Base-by-base conservation (phyloP, 768 basidiomycete species). In the Lactarius sp. region DNA sequence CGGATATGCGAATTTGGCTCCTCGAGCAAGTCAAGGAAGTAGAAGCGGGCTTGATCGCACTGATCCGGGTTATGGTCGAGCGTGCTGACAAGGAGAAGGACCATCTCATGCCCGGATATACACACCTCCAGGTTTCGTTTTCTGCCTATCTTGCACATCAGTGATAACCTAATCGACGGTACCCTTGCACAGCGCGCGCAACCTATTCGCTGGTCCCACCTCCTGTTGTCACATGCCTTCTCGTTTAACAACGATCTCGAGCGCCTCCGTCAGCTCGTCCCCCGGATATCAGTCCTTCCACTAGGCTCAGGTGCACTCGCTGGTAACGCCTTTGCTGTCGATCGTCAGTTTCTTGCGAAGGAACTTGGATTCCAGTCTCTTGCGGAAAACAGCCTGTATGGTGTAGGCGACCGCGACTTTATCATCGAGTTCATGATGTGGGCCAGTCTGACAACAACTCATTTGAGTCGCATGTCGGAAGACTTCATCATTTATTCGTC, bases 141-240 rank as follows among this genome's bases (percentile, higher is more conserved):
- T 22, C 56, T 33, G 2, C 16, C 36, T 46, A n/a, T 33, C 22
- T 16, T 46, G n/a, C 20, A 34, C 56, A 54, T 27, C 34, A 37
- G 49, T 22, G 34, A 31, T 34, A 39, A 18, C 52, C 52, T 66
- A 27, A 63, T 57, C 20, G 27, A 20, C 22, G 14, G n/a, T 50
- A 42, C 34, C 34, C 13, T 42, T 59, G 20, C 31, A 22, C 68
- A 99, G 96, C 90, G 97, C 44, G 97, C 89, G 20, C 95, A 98
- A 81, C 97, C 97, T 41, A 96, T 99, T 72, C 87, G 97, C 66
- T 99, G 97, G 97, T 95, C 97, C 0, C 97, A 99, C 76, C 84
- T 97, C 58, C 81, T 99, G 51, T 84, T 98, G 59, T 96, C 94
- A 22, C 94, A 99, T 74, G 94, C 94, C 5, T 91, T 92, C 70